Percentiles rank a stretch among this genome's conserved stretches.
Conservation (phyloP, 306 rosid genomes). For the Castanopsis chinensis region DNA sequence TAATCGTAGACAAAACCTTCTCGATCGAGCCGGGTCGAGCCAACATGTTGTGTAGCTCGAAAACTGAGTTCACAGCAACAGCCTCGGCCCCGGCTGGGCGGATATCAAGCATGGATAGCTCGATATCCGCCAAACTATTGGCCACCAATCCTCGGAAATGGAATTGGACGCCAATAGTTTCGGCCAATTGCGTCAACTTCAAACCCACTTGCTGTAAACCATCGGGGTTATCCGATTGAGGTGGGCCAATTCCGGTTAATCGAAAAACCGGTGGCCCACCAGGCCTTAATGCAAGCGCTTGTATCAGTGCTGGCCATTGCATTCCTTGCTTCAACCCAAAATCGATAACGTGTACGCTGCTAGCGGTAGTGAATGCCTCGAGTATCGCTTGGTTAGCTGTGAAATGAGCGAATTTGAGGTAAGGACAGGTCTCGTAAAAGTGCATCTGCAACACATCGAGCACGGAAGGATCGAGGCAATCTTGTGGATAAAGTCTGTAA, state of each 20-base stretch:
- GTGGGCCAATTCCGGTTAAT: slow-evolving; percentile 79
- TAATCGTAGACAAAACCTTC: slow-evolving; percentile 47
- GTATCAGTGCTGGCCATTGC: slow-evolving; percentile 95
- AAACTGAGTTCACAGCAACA: slow-evolving; percentile 69
- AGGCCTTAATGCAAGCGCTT: slow-evolving; percentile 70
- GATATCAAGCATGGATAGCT: slow-evolving; percentile 57
- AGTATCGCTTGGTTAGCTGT: slow-evolving; percentile 89
- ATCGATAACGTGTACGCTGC: slow-evolving; percentile 76
- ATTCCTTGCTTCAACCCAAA: slow-evolving; percentile 78
- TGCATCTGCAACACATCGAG: slow-evolving; percentile 72
- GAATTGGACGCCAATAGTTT: slow-evolving; percentile 57
- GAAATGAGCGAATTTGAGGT: slow-evolving; percentile 89
- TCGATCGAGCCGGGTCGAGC: slow-evolving; percentile 60
- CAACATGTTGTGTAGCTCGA: slow-evolving; percentile 68
- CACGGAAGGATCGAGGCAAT: slow-evolving; percentile 43
- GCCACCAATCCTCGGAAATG: slow-evolving; percentile 69
- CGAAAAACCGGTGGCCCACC: slow-evolving; percentile 82
- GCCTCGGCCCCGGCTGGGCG: slow-evolving; percentile 50
- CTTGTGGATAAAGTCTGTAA: slow-evolving; percentile 48
- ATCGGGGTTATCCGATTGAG: slow-evolving; percentile 58
- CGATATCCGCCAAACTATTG: slow-evolving; percentile 65
- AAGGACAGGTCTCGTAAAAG: slow-evolving; percentile 75
- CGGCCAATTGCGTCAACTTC: slow-evolving; percentile 71
- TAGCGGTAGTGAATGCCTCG: slow-evolving; percentile 58
- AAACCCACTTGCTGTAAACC: slow-evolving; percentile 68